phyloP scores from a whole-genome alignment of 2,329 filamentous ascomycete genomes.

The Coniochaeta pulveracea region DNA sequence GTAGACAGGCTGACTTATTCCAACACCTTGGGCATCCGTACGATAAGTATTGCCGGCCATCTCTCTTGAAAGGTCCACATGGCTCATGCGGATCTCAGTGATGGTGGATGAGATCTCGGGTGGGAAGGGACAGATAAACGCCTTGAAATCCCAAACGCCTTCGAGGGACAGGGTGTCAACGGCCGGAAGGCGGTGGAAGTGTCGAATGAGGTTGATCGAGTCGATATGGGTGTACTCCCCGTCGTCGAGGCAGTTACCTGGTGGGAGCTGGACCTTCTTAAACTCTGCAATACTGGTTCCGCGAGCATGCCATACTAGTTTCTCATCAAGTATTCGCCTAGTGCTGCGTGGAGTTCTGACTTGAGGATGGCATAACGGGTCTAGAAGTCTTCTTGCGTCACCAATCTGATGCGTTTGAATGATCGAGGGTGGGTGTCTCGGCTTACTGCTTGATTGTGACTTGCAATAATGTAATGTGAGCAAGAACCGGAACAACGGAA shows the following conservation, averaged over 20 bases:
- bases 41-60: slow-evolving; percentile 7
- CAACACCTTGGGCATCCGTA: slow-evolving; percentile 7
- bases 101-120: slow-evolving; percentile 4
- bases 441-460: no score
- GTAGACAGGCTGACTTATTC: slow-evolving; percentile 6
- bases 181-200: slow-evolving; percentile 8
- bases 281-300: slow-evolving; percentile 1
- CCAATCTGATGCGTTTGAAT: slow-evolving; percentile 3
- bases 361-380: neutral
- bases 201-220: slow-evolving; percentile 5
- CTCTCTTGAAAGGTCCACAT: slow-evolving; percentile 3
- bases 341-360: neutral
- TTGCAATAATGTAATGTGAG: no score
- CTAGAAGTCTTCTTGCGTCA: neutral
- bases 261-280: neutral
- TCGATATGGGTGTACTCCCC: no score
- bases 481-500: no score
- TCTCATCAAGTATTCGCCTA: neutral
- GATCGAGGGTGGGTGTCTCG: no score
- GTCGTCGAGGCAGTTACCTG: neutral
- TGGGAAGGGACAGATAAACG: slow-evolving; percentile 4
- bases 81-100: slow-evolving; percentile 6
- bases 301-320: slow-evolving; percentile 3
- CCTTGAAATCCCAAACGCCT: slow-evolving; percentile 7
- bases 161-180: slow-evolving; percentile 5